Conservation (phyloP, 306 rosid genomes). For the Fragaria ananassa region DNA sequence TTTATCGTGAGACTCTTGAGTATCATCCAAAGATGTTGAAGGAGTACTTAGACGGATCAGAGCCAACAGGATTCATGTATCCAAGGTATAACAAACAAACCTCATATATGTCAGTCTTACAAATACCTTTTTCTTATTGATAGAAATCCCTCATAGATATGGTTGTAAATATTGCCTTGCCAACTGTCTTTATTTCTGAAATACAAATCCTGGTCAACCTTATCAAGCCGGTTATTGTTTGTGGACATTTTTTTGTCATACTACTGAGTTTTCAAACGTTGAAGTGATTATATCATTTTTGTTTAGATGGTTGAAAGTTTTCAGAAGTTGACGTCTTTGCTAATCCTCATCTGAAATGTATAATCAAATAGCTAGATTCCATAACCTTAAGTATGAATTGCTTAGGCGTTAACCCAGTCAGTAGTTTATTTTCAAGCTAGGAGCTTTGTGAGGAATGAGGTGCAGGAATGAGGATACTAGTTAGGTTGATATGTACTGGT, state of each 20-base stretch:
- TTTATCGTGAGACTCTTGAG: conserved; percentile 88
- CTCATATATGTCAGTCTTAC: background rate
- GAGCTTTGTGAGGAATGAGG: background rate
- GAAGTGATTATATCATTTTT: background rate
- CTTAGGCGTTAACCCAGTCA: background rate
- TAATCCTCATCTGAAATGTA: background rate
- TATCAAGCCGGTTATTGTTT: background rate
- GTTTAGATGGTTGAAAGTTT: conserved; percentile 4
- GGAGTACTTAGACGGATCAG: conserved; percentile 90
- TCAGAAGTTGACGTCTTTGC: background rate
- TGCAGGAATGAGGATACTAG: background rate
- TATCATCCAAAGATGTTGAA: conserved; percentile 96
- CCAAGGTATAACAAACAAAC: conserved; percentile 61
- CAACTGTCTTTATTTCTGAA: background rate
- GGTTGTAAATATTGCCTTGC: background rate
- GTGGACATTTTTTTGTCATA: background rate
- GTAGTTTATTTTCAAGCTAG: background rate
- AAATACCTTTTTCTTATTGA: background rate
- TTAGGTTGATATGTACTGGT: background rate
- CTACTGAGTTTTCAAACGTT: background rate
- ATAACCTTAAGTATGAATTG: background rate
- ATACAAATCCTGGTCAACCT: background rate
- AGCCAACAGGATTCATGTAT: conserved; percentile 96
- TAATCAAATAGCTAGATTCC: background rate
- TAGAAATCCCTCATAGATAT: background rate